Evolutionary conservation across 1,284 basidiomycete species (phyloP).

Genomic region (Cystobasidium sp.): DNA sequence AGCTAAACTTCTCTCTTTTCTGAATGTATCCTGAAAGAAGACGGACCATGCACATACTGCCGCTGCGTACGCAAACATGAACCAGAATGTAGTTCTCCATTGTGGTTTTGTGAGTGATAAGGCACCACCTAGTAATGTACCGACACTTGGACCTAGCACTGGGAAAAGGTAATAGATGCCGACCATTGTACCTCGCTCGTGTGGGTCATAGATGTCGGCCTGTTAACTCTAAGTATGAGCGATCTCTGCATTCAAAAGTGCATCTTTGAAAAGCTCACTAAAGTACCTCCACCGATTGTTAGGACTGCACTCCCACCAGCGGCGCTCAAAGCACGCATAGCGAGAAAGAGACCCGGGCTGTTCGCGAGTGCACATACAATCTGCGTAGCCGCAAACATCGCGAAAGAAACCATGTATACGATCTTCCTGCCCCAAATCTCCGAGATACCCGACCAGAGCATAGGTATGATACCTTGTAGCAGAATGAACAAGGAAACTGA

Average conservation of each 20-base stretch:
- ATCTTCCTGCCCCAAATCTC: conserved; percentile 62
- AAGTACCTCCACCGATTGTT: conserved; percentile 75
- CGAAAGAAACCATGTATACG: conserved; percentile 67
- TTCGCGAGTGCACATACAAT: conserved; percentile 48
- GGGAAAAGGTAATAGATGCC: conserved; percentile 69
- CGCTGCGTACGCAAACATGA: conserved; percentile 63
- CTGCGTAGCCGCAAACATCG: conserved; percentile 52
- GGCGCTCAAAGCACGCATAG: conserved; percentile 71
- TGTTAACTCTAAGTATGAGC: no score
- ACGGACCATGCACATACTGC: conserved; percentile 63
- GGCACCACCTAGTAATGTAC: conserved; percentile 63
- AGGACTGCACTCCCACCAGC: conserved; percentile 67
- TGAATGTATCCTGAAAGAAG: conserved; percentile 80
- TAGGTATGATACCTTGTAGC: conserved; percentile 69
- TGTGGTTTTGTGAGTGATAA: conserved; percentile 63
- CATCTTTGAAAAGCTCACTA: conserved; percentile 64
- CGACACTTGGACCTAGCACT: conserved; percentile 58
- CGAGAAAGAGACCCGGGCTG: conserved; percentile 70
- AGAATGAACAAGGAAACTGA: conserved; percentile 77
- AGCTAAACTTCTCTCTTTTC: conserved; percentile 73
- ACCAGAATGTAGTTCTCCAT: conserved; percentile 83
- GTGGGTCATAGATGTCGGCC: conserved; percentile 74
- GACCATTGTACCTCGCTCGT: conserved; percentile 77
- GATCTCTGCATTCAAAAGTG: no score
- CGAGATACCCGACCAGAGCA: conserved; percentile 72